Evolutionary conservation across 108 stramenopile species (phyloP).

Genomic region (Skeletonema tropicum): DNA sequence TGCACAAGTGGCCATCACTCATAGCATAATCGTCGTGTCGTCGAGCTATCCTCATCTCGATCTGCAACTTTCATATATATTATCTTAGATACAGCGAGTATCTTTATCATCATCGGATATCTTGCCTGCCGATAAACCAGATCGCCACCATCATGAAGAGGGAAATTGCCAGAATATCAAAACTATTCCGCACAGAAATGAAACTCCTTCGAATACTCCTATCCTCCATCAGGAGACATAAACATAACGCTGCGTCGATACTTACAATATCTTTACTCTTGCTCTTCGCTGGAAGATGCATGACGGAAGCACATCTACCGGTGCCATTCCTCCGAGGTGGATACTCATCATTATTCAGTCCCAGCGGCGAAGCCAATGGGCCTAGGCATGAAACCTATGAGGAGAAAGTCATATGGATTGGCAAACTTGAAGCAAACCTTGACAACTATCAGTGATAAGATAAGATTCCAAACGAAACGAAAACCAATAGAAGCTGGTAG

Average conservation of each 20-base stretch:
- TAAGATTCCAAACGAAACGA: slow-evolving; percentile 22
- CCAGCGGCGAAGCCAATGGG: background rate
- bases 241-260: background rate
- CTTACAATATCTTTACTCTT: background rate
- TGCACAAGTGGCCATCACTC: too few species aligned
- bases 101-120: background rate
- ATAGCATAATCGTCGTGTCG: too few species aligned
- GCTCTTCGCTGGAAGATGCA: slow-evolving; percentile 17
- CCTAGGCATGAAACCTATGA: background rate
- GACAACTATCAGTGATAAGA: slow-evolving; percentile 19
- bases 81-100: too few species aligned
- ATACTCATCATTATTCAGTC: slow-evolving; percentile 1
- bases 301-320: slow-evolving; percentile 29
- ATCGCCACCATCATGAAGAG: slow-evolving; percentile 8
- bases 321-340: slow-evolving; percentile 28
- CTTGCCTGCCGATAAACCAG: background rate
- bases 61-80: too few species aligned
- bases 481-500: slow-evolving; percentile 23
- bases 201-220: background rate
- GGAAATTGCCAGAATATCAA: background rate
- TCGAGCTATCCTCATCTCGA: too few species aligned
- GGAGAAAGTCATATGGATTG: slow-evolving; percentile 10
- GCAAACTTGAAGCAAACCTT: slow-evolving; percentile 13
- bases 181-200: background rate
- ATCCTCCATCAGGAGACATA: background rate